These are phyloP conservation scores for Astragalus glycyphyllos DNA, from an alignment of 306 rosid species.

Conservation along the genomic window DNA sequence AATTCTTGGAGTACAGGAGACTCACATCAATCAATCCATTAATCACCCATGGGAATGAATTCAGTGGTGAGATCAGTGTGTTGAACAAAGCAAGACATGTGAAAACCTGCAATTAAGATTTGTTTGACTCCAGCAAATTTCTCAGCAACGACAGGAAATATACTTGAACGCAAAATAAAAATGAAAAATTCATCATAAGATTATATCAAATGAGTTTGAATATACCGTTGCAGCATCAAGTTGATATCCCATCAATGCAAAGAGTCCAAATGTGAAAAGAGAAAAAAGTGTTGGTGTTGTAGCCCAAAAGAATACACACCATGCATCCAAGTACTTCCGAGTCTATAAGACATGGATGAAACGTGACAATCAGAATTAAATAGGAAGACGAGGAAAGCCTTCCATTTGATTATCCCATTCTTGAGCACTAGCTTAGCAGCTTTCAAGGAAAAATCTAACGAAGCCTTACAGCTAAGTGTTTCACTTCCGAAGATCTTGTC, in stretches of 20 bases:
- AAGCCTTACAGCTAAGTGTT: slow-evolving; percentile 77
- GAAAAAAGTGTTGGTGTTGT: slow-evolving; percentile 94
- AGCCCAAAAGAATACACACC: slow-evolving; percentile 99
- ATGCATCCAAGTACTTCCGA: slow-evolving; percentile 96
- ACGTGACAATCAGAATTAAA: slow-evolving; percentile 34
- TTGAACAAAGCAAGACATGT: slow-evolving; percentile 98
- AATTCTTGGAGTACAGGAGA: slow-evolving; percentile 33
- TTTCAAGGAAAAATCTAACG: slow-evolving; percentile 10
- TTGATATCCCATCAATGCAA: slow-evolving; percentile 81
- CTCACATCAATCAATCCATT: slow-evolving; percentile 98
- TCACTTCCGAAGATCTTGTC: slow-evolving; percentile 85
- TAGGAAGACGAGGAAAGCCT: slow-evolving; percentile 24
- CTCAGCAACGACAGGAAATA: slow-evolving; percentile 28
- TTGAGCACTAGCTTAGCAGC: slow-evolving; percentile 20
- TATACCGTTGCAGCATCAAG: slow-evolving; percentile 97
- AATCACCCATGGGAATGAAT: slow-evolving; percentile 98
- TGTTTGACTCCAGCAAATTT: slow-evolving; percentile 40
- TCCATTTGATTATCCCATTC: slow-evolving; percentile 33
- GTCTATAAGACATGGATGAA: slow-evolving; percentile 60
- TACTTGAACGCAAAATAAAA: slow-evolving; percentile 20
- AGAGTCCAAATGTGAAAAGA: slow-evolving; percentile 91
- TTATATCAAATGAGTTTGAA: slow-evolving; percentile 35
- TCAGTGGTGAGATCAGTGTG: slow-evolving; percentile 86
- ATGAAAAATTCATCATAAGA: slow-evolving; percentile 36
- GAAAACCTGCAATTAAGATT: slow-evolving; percentile 76